Conservation (phyloP, 2,329 filamentous ascomycete genomes). For the Piedraia hortae region DNA sequence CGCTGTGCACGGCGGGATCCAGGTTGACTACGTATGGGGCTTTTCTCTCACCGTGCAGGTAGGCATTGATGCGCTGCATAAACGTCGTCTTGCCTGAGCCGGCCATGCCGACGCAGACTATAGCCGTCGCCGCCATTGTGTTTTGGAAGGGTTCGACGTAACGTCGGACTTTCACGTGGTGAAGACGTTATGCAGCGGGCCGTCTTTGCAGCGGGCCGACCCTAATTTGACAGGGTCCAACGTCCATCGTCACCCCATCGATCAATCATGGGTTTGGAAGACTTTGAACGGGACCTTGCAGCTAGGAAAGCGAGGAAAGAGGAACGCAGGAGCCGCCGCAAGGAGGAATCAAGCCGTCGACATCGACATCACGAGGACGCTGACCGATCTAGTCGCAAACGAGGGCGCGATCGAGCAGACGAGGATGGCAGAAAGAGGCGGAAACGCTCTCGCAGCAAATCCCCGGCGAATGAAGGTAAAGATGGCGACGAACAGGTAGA, state of each 20-base stretch:
- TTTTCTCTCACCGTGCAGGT: slow-evolving; percentile 43
- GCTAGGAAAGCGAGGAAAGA: slow-evolving; percentile 31
- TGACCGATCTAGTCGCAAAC: slow-evolving; percentile 21
- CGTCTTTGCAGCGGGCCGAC: too few species aligned
- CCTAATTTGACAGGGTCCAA: too few species aligned
- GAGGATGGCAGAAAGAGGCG: slow-evolving; percentile 7
- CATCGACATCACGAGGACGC: slow-evolving; percentile 23
- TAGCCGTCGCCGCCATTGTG: slow-evolving; percentile 53
- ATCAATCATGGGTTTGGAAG: slow-evolving; percentile 29
- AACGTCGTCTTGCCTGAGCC: slow-evolving; percentile 99
- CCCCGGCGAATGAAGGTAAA: slow-evolving; percentile 4
- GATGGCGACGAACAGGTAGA: slow-evolving; percentile 17
- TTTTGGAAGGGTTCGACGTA: too few species aligned
- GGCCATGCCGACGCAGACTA: slow-evolving; percentile 95
- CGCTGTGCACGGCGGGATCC: slow-evolving; percentile 74
- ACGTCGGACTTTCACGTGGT: too few species aligned
- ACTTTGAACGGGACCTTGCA: slow-evolving; percentile 54
- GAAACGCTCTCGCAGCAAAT: slow-evolving; percentile 9
- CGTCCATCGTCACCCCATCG: background rate
- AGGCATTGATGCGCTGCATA: slow-evolving; percentile 90
- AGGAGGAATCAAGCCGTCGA: slow-evolving; percentile 6
- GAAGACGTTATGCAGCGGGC: too few species aligned
- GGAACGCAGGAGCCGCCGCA: slow-evolving; percentile 3
- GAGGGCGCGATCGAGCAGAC: slow-evolving; percentile 18
- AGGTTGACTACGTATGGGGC: slow-evolving; percentile 83